phyloP scores from a whole-genome alignment of 768 basidiomycete genomes.

The Porpolomopsis calyptriformis region DNA sequence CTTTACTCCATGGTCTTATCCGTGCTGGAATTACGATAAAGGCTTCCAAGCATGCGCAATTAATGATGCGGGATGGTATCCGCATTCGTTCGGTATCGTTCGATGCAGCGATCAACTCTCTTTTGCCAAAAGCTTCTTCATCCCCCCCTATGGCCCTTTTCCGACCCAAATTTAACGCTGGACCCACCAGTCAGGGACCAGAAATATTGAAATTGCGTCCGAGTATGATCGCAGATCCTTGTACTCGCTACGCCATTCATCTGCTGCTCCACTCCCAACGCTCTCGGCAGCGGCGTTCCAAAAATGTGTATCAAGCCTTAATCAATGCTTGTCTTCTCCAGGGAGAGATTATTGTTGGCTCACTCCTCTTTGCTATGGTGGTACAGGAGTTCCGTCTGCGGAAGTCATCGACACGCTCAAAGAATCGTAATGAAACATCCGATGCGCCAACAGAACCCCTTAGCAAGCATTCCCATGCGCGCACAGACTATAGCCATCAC shows the following conservation, averaged over 20 bases:
- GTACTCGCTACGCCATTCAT: slow-evolving; percentile 40
- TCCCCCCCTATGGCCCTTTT: slow-evolving; percentile 10
- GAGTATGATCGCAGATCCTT: slow-evolving; percentile 26
- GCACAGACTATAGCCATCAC: slow-evolving; percentile 9
- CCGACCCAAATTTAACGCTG: slow-evolving; percentile 11
- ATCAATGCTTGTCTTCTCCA: slow-evolving; percentile 60
- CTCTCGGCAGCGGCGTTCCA: slow-evolving; percentile 43
- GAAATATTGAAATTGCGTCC: slow-evolving; percentile 20
- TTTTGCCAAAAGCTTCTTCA: slow-evolving; percentile 13
- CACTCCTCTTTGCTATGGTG: slow-evolving; percentile 54
- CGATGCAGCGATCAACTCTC: slow-evolving; percentile 28
- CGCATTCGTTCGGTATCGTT: slow-evolving; percentile 40
- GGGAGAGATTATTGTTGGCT: slow-evolving; percentile 70
- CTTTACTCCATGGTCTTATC: slow-evolving; percentile 53
- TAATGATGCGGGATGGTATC: slow-evolving; percentile 46
- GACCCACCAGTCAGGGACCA: not conserved
- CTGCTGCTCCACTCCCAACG: slow-evolving; percentile 45
- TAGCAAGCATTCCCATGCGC: slow-evolving; percentile 1
- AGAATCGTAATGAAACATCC: not conserved
- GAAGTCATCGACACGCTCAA: slow-evolving; percentile 11
- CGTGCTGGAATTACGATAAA: slow-evolving; percentile 37
- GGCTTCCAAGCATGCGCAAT: slow-evolving; percentile 38
- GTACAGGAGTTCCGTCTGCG: slow-evolving; percentile 49
- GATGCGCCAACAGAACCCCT: slow-evolving; percentile 10
- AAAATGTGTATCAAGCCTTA: slow-evolving; percentile 50